A percentile compares a stretch with the other conserved stretches of the same genome.
These are phyloP conservation scores for Beauveria sp. DNA, from an alignment of 2,329 filamentous ascomycete species.

Conservation along the genomic window DNA sequence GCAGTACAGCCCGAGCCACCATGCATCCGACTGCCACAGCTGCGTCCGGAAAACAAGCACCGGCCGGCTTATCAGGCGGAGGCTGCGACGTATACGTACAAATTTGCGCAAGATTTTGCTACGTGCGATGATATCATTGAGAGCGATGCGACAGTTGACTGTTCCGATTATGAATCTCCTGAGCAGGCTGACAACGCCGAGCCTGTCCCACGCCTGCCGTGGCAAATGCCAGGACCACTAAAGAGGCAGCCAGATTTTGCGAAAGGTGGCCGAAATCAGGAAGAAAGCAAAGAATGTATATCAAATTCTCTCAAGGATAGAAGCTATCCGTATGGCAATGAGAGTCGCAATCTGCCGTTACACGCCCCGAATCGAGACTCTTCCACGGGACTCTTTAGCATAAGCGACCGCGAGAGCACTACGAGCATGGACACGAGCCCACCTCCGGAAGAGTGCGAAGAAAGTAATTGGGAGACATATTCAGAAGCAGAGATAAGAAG, in stretches of 20 bases:
- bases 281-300: not conserved
- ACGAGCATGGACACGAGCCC: not conserved
- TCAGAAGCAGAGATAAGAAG: not conserved
- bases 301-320: not conserved
- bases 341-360: too few species aligned
- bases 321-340: too few species aligned
- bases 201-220: not conserved
- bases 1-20: not conserved
- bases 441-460: not conserved
- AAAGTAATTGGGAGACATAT: not conserved
- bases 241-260: not conserved
- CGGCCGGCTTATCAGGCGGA: not conserved
- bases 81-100: not conserved
- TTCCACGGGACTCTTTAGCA: not conserved
- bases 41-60: not conserved
- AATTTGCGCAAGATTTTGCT: not conserved
- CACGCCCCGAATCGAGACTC: not conserved
- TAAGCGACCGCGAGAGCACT: not conserved
- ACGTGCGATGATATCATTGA: not conserved
- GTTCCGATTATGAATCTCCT: not conserved
- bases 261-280: not conserved
- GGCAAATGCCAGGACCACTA: not conserved
- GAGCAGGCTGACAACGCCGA: not conserved
- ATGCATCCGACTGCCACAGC: not conserved
- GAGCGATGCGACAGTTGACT: not conserved